Percentiles rank a stretch among this genome's conserved stretches.
Evolutionary conservation across 2,329 filamentous ascomycete genomes (phyloP).

Genomic region (Mollisiaceae sp.): DNA sequence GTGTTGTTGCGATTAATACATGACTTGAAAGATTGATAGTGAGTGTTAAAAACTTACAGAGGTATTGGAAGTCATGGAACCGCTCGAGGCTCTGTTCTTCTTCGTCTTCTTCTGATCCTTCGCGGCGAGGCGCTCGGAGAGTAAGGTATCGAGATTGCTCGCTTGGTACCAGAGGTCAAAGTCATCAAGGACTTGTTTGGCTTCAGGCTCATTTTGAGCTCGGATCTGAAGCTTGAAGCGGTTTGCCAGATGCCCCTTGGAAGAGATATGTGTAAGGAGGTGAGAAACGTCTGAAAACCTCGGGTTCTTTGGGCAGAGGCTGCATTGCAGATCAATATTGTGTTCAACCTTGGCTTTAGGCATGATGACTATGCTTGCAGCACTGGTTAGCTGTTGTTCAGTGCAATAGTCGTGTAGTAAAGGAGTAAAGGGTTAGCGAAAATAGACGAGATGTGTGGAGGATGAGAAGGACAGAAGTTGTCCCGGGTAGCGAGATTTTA

Average conservation of each 20-base stretch:
- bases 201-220: constrained; percentile 68
- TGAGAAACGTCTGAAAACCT: constrained; percentile 91
- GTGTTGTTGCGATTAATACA: constrained; percentile 12
- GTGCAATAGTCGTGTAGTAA: not conserved
- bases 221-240: constrained; percentile 82
- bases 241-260: constrained; percentile 87
- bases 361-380: constrained; percentile 30
- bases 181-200: constrained; percentile 63
- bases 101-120: constrained; percentile 71
- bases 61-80: constrained; percentile 7
- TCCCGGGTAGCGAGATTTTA: no score
- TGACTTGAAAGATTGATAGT: not conserved
- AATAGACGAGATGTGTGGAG: not conserved
- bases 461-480: not conserved
- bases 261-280: constrained; percentile 88
- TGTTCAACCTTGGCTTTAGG: constrained; percentile 30
- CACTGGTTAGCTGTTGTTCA: not conserved
- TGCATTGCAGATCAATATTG: constrained; percentile 74
- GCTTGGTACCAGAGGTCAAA: constrained; percentile 82
- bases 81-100: constrained; percentile 25
- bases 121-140: constrained; percentile 77
- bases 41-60: constrained; percentile 24
- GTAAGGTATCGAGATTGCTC: constrained; percentile 72
- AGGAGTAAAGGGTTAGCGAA: not conserved
- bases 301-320: constrained; percentile 79